Evolutionary conservation across 2,329 filamentous ascomycete species (phyloP), one percentile per base, ranked within the genome.

Genomic region (Amauroascus verrucosus): DNA sequence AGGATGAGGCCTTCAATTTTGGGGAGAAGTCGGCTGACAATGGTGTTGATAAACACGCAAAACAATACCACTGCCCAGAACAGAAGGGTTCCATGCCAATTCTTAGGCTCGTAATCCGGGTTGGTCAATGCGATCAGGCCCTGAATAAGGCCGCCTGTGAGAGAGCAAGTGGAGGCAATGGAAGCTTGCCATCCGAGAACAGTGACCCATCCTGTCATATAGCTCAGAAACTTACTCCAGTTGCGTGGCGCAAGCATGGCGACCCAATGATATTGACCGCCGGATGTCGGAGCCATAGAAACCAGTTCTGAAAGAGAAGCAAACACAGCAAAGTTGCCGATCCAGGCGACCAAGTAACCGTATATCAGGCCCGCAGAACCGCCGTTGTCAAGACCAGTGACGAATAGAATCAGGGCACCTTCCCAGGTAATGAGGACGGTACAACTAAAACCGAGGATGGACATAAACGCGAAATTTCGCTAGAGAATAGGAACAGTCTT

Each of bases 1-100:
- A 81, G 64, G 46, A 78, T 70, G 5, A 75, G 47, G 0, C 71
- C 72, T 60, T 81, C 77, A 40, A 81, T 68, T 46, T 73, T 70
- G 22, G 79, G 73, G 16, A 81, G 66, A 1, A 67, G 55, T 37
- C 60, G 64, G 13, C 64, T 73, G 14, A 76, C 64, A 6, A 75
- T 67, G 0, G 74, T 77, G 61, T 80, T 79, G 67, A 80, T 69
- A 28, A 77, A 61, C 11, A 77, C 69, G 8, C 71, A 72, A 18
- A 77, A 67, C 2, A 70, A 55, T 1, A 75, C 67, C 33, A 77
- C 69, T 8, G 70, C 73, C 62, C 75, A 77, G 22, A 75, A 70
- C 0, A 79, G 59, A 3, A 80, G 62, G 0, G 75, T 77, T 4
- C 71, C 74, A 40, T 67, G 64, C 63, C 64, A 67, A 33, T 56